Conservation (phyloP, 2,329 filamentous ascomycete genomes). For the Xylaria digitata region DNA sequence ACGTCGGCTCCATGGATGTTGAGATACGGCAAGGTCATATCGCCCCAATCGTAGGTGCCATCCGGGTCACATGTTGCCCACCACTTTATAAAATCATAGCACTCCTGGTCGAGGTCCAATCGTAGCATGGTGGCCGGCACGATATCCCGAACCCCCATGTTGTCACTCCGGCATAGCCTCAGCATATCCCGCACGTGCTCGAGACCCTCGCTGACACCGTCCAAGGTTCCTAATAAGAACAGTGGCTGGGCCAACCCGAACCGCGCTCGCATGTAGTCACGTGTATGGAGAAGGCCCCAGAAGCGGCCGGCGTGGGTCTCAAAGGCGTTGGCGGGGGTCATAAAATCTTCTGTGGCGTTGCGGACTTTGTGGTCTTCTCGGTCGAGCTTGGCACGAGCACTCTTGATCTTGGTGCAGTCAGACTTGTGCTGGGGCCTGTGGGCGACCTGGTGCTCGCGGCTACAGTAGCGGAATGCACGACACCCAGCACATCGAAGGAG, state of each 20-base stretch:
- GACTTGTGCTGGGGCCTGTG: constrained; percentile 55
- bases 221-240: constrained; percentile 47
- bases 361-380: constrained; percentile 55
- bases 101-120: constrained; percentile 62
- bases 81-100: constrained; percentile 58
- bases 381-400: constrained; percentile 45
- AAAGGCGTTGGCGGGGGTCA: constrained; percentile 52
- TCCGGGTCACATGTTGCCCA: constrained; percentile 42
- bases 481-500: constrained; percentile 57
- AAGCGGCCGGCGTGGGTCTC: constrained; percentile 55
- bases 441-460: constrained; percentile 55
- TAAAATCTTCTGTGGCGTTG: constrained; percentile 43
- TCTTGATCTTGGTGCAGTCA: constrained; percentile 54
- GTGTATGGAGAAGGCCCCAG: constrained; percentile 55
- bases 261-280: constrained; percentile 58
- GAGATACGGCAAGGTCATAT: constrained; percentile 47
- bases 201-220: constrained; percentile 53
- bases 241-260: constrained; percentile 51
- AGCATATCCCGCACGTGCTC: constrained; percentile 58
- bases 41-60: constrained; percentile 51
- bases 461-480: constrained; percentile 59
- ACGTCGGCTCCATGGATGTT: constrained; percentile 40
- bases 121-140: constrained; percentile 58
- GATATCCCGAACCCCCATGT: constrained; percentile 56
- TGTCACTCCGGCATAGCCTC: constrained; percentile 57